Evolutionary conservation across 495 filamentous ascomycete species (phyloP).

Genomic region (Chaetomium cochliodes): DNA sequence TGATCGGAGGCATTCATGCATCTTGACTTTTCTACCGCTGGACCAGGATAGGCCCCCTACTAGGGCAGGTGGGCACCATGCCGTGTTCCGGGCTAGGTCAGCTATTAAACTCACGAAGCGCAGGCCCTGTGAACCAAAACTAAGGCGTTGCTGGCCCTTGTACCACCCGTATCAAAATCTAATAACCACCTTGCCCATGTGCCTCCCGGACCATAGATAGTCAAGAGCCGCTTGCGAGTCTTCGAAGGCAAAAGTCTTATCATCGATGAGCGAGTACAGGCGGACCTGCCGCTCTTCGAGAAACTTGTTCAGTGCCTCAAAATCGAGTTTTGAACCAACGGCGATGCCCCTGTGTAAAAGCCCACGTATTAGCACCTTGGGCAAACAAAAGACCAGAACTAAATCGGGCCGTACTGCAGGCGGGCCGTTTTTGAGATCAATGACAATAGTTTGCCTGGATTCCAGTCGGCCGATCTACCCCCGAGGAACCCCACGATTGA

Average conservation of each 20-base stretch:
- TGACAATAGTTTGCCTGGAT: neutral
- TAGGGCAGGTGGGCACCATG: no score
- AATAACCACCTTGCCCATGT: conserved; percentile 3
- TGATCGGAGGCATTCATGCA: no score
- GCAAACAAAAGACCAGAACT: neutral
- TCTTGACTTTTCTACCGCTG: no score
- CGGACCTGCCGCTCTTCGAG: neutral
- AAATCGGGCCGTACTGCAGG: neutral
- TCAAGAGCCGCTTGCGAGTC: neutral
- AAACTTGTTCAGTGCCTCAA: neutral
- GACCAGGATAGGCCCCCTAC: no score
- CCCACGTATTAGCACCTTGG: neutral
- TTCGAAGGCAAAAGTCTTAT: neutral
- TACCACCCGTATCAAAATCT: neutral
- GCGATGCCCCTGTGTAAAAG: neutral
- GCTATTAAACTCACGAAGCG: no score
- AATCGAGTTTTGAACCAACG: neutral
- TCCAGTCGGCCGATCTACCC: neutral
- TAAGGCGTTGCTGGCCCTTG: no score
- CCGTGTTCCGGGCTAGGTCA: no score
- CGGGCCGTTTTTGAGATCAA: neutral
- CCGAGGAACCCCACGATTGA: neutral
- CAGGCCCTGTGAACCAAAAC: no score
- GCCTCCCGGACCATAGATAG: neutral
- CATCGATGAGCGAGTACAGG: neutral